phyloP scores from a whole-genome alignment of 2,329 filamentous ascomycete genomes.

The Neoascochyta sp. region DNA sequence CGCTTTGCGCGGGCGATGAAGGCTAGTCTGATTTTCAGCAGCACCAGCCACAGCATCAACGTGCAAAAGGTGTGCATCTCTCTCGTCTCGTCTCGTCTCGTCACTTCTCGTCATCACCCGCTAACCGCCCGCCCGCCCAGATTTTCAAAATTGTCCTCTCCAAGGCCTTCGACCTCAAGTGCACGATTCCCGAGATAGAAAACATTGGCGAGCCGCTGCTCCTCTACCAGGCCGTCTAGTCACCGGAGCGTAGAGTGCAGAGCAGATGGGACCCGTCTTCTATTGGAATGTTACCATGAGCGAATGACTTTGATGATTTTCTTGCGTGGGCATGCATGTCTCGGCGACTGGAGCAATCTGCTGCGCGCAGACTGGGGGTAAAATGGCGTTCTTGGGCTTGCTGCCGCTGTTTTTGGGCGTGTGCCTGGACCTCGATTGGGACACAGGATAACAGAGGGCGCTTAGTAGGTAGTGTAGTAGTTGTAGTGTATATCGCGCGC shows the following conservation, averaged over 20 bases:
- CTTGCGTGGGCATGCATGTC: slow-evolving; percentile 34
- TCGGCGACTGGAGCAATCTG: slow-evolving; percentile 38
- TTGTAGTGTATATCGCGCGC: too few species aligned
- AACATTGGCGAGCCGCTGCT: slow-evolving; percentile 94
- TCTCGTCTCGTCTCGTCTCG: fast-evolving
- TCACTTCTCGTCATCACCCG: not conserved
- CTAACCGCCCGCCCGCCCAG: slow-evolving; percentile 54
- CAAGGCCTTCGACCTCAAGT: slow-evolving; percentile 97
- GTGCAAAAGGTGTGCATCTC: slow-evolving; percentile 83
- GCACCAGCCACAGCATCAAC: slow-evolving; percentile 98
- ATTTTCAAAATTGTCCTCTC: slow-evolving; percentile 99
- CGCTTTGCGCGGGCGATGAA: slow-evolving; percentile 98
- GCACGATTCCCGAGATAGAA: slow-evolving; percentile 98
- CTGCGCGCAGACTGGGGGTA: slow-evolving; percentile 19
- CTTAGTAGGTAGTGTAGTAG: too few species aligned
- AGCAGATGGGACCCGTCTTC: slow-evolving; percentile 15
- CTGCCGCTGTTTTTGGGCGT: too few species aligned
- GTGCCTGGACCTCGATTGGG: too few species aligned
- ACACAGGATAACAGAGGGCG: too few species aligned
- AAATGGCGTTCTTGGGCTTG: slow-evolving; percentile 31
- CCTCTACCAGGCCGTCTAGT: slow-evolving; percentile 62
- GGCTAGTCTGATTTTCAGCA: slow-evolving; percentile 95
- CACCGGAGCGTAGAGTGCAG: slow-evolving; percentile 18
- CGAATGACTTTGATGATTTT: slow-evolving; percentile 37
- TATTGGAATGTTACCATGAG: slow-evolving; percentile 33